Evolutionary conservation across 768 basidiomycete genomes (phyloP).

Genomic region (Gloeophyllum trabeum): DNA sequence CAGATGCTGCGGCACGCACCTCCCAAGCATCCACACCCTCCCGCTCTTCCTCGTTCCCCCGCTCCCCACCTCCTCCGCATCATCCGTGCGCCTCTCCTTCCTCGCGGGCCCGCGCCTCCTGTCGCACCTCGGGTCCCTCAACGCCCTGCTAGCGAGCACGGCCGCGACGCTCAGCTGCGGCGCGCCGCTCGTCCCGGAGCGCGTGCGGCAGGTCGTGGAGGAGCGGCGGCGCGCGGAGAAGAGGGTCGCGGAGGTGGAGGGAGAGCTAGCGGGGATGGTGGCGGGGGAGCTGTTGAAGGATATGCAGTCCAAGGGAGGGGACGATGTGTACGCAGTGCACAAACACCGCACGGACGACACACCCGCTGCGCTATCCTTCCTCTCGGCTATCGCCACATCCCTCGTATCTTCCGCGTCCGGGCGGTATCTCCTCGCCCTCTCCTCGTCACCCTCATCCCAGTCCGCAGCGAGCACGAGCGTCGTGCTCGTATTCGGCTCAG

Average conservation of each 20-base stretch:
- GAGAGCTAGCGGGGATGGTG: slow-evolving; percentile 45
- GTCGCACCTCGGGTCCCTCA: slow-evolving; percentile 44
- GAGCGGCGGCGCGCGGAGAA: slow-evolving; percentile 58
- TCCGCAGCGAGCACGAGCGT: slow-evolving; percentile 35
- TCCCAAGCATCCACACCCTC: slow-evolving; percentile 63
- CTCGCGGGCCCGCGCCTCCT: slow-evolving; percentile 72
- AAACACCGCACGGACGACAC: slow-evolving; percentile 55
- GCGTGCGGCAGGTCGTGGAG: slow-evolving; percentile 55
- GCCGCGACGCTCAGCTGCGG: slow-evolving; percentile 60
- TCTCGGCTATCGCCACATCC: slow-evolving; percentile 44
- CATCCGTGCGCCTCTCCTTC: slow-evolving; percentile 71
- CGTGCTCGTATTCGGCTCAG: slow-evolving; percentile 49
- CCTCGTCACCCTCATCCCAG: slow-evolving; percentile 54
- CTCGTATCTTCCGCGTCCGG: slow-evolving; percentile 21
- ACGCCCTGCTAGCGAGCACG: slow-evolving; percentile 40
- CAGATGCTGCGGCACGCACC: slow-evolving; percentile 80
- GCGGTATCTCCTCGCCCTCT: slow-evolving; percentile 39
- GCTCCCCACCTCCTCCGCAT: slow-evolving; percentile 6
- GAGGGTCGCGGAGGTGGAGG: slow-evolving; percentile 57
- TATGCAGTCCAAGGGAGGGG: slow-evolving; percentile 13
- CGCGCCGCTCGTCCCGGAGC: slow-evolving; percentile 51
- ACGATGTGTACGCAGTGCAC: slow-evolving; percentile 31
- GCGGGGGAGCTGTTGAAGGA: slow-evolving; percentile 29
- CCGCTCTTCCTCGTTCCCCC: slow-evolving; percentile 57
- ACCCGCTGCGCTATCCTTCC: slow-evolving; percentile 42